Percentiles rank a stretch among this genome's conserved stretches.
Conservation (phyloP, 257 asterid genomes). For the Voacanga thouarsii region DNA sequence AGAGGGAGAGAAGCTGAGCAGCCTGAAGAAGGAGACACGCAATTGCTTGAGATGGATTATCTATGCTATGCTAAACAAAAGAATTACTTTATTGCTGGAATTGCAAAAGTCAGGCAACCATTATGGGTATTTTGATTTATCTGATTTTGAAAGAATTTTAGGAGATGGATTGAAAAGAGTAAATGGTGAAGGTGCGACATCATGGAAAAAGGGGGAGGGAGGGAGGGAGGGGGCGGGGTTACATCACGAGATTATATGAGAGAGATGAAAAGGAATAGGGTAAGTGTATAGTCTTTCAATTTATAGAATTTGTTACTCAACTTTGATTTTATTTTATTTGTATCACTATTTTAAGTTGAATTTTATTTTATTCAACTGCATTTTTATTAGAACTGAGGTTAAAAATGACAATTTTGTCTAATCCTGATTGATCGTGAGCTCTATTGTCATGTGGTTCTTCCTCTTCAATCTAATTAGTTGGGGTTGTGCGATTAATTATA, state of each 20-base stretch:
- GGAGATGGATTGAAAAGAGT: too few species aligned
- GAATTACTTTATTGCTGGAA: too few species aligned
- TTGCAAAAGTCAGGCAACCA: not conserved
- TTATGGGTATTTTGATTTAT: too few species aligned
- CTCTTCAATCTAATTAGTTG: not conserved
- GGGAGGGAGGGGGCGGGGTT: too few species aligned
- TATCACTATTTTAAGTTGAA: not conserved
- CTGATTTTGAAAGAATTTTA: not conserved
- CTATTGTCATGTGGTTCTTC: too few species aligned
- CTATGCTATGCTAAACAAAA: not conserved
- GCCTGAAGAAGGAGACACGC: not conserved
- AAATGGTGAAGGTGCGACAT: too few species aligned
- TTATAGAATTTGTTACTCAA: too few species aligned
- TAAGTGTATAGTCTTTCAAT: too few species aligned
- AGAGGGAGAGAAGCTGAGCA: not conserved
- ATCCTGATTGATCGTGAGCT: not conserved
- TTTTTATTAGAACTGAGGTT: too few species aligned
- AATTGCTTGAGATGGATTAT: not conserved
- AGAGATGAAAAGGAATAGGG: too few species aligned
- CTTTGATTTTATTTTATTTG: not conserved
- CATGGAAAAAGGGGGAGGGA: too few species aligned
- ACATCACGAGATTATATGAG: too few species aligned
- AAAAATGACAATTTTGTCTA: not conserved
- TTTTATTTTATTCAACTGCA: not conserved
- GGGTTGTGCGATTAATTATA: not conserved